Evolutionary conservation across 441 rosid genomes (phyloP).

Genomic region (Capsella rubella): DNA sequence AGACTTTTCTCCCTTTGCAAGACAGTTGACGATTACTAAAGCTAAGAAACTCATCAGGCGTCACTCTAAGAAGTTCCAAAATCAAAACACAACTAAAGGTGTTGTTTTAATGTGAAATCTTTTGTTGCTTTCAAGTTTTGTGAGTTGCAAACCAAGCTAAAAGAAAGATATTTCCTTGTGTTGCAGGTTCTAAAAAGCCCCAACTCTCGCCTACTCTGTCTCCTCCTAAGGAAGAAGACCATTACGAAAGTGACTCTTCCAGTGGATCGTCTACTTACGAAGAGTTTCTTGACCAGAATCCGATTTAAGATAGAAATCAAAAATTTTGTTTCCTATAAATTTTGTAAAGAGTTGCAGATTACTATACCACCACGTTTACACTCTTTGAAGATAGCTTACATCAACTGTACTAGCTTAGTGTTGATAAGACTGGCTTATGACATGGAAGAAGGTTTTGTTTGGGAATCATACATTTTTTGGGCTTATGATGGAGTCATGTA

Average conservation of each 20-base stretch:
- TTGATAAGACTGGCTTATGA: conserved; percentile 18
- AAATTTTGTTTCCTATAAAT: conserved; percentile 15
- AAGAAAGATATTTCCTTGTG: conserved; percentile 9
- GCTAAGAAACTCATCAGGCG: conserved; percentile 90
- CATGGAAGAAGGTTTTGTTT: conserved; percentile 1
- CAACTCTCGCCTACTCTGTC: conserved; percentile 38
- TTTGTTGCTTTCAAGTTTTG: not conserved
- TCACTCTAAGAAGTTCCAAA: conserved; percentile 89
- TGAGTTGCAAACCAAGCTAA: not conserved
- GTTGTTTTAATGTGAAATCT: conserved; percentile 14
- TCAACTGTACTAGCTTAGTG: conserved; percentile 1
- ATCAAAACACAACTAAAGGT: conserved; percentile 82
- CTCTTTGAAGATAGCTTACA: conserved; percentile 10
- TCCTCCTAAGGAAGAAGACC: conserved; percentile 44
- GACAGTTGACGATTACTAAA: conserved; percentile 92
- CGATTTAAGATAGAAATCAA: conserved; percentile 18
- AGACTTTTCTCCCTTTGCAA: conserved; percentile 85
- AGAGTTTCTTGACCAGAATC: conserved; percentile 45
- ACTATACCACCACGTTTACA: conserved; percentile 6
- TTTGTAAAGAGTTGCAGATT: conserved; percentile 23
- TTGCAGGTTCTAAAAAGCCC: conserved; percentile 41
- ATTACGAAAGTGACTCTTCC: conserved; percentile 42
- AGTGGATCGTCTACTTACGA: conserved; percentile 49
- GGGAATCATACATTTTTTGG: not conserved
- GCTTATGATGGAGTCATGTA: not conserved